phyloP scores from a whole-genome alignment of 2,329 filamentous ascomycete species.

The Ambrosiella cleistominuta region DNA sequence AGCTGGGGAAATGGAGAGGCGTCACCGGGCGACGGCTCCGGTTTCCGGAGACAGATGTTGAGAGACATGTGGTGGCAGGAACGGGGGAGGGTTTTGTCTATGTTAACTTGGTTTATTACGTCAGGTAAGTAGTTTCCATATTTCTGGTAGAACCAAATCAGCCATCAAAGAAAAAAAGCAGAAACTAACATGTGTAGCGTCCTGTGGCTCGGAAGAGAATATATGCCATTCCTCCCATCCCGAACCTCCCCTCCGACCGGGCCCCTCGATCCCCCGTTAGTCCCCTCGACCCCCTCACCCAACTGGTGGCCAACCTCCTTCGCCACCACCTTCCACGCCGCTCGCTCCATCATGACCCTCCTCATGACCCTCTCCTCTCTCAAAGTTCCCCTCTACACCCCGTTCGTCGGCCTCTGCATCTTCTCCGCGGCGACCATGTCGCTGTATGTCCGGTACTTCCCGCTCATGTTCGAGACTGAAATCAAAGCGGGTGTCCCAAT shows the following conservation, averaged over 20 bases:
- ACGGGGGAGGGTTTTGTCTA: constrained; percentile 26
- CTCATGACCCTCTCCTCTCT: too few species aligned
- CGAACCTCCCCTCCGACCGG: constrained; percentile 20
- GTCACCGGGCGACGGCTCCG: constrained; percentile 21
- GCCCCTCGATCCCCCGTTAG: constrained; percentile 24
- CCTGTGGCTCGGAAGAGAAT: constrained; percentile 27
- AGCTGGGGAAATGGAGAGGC: constrained; percentile 21
- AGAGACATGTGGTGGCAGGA: constrained; percentile 23
- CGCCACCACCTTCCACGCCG: too few species aligned
- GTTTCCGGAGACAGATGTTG: constrained; percentile 22
- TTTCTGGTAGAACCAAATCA: background rate
- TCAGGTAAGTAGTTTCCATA: constrained; percentile 19
- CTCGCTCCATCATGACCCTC: too few species aligned
- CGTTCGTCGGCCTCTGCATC: constrained; percentile 28
- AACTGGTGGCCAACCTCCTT: background rate
- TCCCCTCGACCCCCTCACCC: constrained; percentile 18
- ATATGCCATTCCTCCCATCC: constrained; percentile 26
- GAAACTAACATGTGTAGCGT: constrained; percentile 17
- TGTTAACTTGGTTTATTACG: constrained; percentile 27
- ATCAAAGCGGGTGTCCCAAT: constrained; percentile 15
- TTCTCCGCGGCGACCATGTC: constrained; percentile 28
- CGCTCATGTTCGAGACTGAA: constrained; percentile 23
- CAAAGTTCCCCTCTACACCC: constrained; percentile 19
- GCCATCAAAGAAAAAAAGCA: background rate
- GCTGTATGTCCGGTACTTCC: constrained; percentile 24